Evolutionary conservation across 2,329 filamentous ascomycete species (phyloP).

Genomic region (Diplodia corticola): DNA sequence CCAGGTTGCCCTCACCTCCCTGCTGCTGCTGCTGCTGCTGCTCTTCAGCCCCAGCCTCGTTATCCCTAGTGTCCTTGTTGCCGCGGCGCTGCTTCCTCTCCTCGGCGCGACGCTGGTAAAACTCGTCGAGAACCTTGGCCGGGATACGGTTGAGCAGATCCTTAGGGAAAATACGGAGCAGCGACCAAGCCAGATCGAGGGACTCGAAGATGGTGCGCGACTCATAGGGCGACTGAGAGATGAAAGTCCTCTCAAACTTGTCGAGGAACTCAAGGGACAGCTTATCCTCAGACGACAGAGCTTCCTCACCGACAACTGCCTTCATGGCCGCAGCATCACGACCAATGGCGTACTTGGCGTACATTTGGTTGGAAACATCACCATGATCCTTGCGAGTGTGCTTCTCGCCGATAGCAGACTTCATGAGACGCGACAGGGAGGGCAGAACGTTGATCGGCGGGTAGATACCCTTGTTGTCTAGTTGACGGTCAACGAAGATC

Average conservation of each 20-base stretch:
- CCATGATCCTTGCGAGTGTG: conserved; percentile 96
- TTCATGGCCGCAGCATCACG: conserved; percentile 99
- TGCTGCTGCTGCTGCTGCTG: conserved; percentile 5
- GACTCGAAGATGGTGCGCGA: conserved; percentile 89
- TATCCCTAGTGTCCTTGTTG: conserved; percentile 48
- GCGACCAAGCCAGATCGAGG: conserved; percentile 91
- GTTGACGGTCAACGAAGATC: conserved; percentile 92
- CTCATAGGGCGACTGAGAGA: conserved; percentile 89
- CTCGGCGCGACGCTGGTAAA: conserved; percentile 47
- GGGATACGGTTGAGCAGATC: conserved; percentile 86
- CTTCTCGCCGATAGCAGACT: conserved; percentile 96
- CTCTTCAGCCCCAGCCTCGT: conserved; percentile 32
- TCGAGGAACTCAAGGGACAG: conserved; percentile 96
- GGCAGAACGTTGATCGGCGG: conserved; percentile 98
- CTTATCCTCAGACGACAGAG: conserved; percentile 93
- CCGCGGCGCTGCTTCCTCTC: conserved; percentile 40
- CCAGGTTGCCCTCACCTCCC: conserved; percentile 15
- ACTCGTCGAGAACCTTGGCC: conserved; percentile 55
- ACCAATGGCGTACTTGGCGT: conserved; percentile 99
- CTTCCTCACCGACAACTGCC: conserved; percentile 97
- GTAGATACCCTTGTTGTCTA: conserved; percentile 96
- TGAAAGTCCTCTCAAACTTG: conserved; percentile 96
- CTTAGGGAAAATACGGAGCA: conserved; percentile 97
- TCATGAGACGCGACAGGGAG: conserved; percentile 98
- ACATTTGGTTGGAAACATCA: conserved; percentile 98